Evolutionary conservation across 768 basidiomycete species (phyloP).

Genomic region (Amanita molliuscula): DNA sequence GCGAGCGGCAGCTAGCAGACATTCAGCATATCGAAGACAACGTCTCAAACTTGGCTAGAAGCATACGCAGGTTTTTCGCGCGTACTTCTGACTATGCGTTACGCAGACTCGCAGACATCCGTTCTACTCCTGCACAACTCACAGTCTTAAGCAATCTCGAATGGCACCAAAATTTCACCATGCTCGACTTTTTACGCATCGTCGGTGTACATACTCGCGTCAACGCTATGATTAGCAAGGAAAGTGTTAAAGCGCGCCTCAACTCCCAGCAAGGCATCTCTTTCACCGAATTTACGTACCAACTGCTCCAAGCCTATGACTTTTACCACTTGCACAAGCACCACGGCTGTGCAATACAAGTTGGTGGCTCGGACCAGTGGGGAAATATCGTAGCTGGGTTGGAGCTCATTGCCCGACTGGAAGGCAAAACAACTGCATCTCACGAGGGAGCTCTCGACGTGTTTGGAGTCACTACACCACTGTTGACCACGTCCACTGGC

Average conservation of each 20-base stretch:
- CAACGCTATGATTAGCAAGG: constrained; percentile 82
- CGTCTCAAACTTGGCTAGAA: constrained; percentile 46
- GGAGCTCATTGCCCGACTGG: constrained; percentile 62
- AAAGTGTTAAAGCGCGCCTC: constrained; percentile 82
- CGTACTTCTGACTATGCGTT: constrained; percentile 53
- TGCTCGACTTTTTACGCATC: constrained; percentile 77
- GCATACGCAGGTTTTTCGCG: constrained; percentile 65
- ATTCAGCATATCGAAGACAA: constrained; percentile 53
- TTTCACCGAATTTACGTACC: constrained; percentile 98
- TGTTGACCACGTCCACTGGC: constrained; percentile 80
- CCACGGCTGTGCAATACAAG: constrained; percentile 69
- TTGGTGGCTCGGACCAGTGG: constrained; percentile 98
- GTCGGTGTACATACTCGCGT: constrained; percentile 77
- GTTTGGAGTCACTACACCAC: constrained; percentile 88
- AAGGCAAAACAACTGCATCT: constrained; percentile 5
- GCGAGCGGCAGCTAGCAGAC: constrained; percentile 68
- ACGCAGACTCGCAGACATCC: constrained; percentile 16
- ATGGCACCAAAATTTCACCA: constrained; percentile 66
- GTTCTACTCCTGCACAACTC: constrained; percentile 14
- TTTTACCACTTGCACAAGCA: constrained; percentile 67
- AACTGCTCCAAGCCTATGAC: constrained; percentile 94
- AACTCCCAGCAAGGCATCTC: constrained; percentile 79
- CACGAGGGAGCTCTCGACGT: constrained; percentile 25
- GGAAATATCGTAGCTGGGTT: constrained; percentile 94
- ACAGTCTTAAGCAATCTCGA: constrained; percentile 40